A percentile compares a stretch with the other conserved stretches of the same genome.
Evolutionary conservation across 2,329 filamentous ascomycete genomes (phyloP).

Genomic region (Akanthomyces muscarius): DNA sequence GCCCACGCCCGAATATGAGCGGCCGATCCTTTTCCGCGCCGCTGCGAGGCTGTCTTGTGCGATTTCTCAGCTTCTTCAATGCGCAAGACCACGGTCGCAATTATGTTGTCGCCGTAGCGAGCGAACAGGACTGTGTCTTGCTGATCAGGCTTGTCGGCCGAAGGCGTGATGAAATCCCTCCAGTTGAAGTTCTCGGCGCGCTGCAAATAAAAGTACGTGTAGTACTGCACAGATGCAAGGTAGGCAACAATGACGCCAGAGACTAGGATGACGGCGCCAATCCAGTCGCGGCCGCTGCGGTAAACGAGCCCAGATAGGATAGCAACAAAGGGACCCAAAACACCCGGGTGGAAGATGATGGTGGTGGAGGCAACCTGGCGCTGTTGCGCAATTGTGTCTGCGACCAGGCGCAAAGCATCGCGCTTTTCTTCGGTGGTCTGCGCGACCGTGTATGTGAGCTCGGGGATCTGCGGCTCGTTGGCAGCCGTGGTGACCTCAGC

Average conservation of each 20-base stretch:
- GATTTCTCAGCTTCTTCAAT: conserved; percentile 39
- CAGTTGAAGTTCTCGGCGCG: conserved; percentile 60
- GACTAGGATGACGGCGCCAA: conserved; percentile 50
- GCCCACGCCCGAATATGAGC: conserved; percentile 78
- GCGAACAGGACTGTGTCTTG: conserved; percentile 58
- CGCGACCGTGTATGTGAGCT: conserved; percentile 57
- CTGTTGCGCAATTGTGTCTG: conserved; percentile 80
- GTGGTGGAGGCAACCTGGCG: conserved; percentile 62
- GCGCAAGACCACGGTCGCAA: conserved; percentile 66
- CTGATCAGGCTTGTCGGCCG: conserved; percentile 24
- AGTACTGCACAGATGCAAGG: conserved; percentile 56
- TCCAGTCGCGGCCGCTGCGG: conserved; percentile 43
- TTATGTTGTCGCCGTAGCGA: conserved; percentile 62
- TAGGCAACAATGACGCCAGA: conserved; percentile 60
- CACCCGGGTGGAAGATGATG: conserved; percentile 60
- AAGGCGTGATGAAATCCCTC: conserved; percentile 50
- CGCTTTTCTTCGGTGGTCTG: conserved; percentile 54
- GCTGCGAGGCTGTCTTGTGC: neutral
- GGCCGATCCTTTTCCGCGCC: conserved; percentile 43
- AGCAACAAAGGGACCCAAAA: conserved; percentile 42
- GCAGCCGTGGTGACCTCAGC: neutral
- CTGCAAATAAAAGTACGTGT: conserved; percentile 58
- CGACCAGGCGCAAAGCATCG: conserved; percentile 66
- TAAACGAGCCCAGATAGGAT: conserved; percentile 38
- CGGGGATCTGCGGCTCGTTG: conserved; percentile 40